Conservation (phyloP, 305 asterid species). For the Fraxinus platypoda region DNA sequence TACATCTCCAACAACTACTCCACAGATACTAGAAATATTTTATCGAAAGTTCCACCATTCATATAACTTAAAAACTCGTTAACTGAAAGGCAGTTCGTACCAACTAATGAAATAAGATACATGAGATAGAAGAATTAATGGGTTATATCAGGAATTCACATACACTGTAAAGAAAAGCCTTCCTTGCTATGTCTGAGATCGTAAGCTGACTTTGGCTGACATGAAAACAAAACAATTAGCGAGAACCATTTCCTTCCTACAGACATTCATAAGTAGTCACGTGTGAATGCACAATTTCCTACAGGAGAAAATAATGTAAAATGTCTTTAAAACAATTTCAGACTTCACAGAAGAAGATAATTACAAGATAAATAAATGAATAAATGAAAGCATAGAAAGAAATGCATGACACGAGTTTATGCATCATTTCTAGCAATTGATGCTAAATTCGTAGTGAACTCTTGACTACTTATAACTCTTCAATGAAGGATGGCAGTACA, state of each 20-base stretch:
- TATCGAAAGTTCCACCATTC: neutral
- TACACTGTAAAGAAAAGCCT: conserved; percentile 98
- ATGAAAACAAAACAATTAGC: conserved; percentile 34
- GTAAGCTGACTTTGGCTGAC: conserved; percentile 92
- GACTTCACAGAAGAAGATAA: neutral
- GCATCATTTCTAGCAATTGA: neutral
- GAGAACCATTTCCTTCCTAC: conserved; percentile 20
- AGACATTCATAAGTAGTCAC: neutral
- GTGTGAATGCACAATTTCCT: neutral
- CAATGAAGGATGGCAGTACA: neutral
- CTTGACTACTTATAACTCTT: neutral
- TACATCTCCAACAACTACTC: neutral
- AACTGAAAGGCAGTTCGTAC: neutral
- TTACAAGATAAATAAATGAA: neutral
- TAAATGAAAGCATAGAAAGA: neutral
- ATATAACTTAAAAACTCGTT: neutral
- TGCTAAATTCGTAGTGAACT: neutral
- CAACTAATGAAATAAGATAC: conserved; percentile 3
- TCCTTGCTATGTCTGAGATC: conserved; percentile 94
- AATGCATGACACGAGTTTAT: neutral
- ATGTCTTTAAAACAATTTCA: neutral
- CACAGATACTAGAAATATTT: neutral
- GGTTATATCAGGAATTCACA: conserved; percentile 28
- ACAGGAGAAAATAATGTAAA: neutral
- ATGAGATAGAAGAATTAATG: neutral